These are phyloP conservation scores for Crithidia brevicula DNA, from an alignment of 208 protist species.

Conservation along the genomic window DNA sequence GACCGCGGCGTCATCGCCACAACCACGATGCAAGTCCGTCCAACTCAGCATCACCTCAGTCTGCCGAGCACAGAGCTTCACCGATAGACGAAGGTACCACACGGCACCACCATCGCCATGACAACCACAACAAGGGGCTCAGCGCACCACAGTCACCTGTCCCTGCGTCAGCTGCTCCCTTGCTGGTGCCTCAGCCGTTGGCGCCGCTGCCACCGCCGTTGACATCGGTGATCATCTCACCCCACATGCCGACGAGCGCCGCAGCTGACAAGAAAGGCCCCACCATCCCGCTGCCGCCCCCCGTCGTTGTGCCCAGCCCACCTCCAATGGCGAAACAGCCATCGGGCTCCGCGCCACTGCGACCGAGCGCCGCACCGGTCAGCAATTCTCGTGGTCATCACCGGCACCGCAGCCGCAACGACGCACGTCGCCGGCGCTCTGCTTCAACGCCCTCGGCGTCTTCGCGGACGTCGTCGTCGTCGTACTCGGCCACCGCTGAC, in stretches of 20 bases:
- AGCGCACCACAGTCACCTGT: background rate
- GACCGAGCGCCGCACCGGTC: background rate
- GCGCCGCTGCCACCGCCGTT: background rate
- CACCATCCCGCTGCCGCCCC: background rate
- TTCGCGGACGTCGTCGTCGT: background rate
- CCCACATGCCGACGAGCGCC: background rate
- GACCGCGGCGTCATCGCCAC: slow-evolving; percentile 1
- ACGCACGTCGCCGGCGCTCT: slow-evolving; percentile 3
- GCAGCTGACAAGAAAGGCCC: background rate
- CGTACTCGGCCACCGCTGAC: no score
- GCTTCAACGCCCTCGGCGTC: slow-evolving; percentile 5
- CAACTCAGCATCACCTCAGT: slow-evolving; percentile 9
- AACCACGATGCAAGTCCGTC: background rate
- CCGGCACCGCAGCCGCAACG: slow-evolving; percentile 16
- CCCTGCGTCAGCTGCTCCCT: background rate
- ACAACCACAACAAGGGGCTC: background rate
- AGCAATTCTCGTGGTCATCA: slow-evolving; percentile 10
- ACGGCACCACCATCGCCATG: slow-evolving; percentile 8
- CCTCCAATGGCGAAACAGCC: no score
- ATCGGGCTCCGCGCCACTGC: no score
- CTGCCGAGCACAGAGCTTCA: background rate
- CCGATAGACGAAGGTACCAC: background rate
- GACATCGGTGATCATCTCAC: background rate
- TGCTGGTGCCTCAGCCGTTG: background rate
- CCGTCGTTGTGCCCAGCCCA: background rate